Conservation (phyloP, 148 eudicot genomes). For the Fagopyrum homotropicum region DNA sequence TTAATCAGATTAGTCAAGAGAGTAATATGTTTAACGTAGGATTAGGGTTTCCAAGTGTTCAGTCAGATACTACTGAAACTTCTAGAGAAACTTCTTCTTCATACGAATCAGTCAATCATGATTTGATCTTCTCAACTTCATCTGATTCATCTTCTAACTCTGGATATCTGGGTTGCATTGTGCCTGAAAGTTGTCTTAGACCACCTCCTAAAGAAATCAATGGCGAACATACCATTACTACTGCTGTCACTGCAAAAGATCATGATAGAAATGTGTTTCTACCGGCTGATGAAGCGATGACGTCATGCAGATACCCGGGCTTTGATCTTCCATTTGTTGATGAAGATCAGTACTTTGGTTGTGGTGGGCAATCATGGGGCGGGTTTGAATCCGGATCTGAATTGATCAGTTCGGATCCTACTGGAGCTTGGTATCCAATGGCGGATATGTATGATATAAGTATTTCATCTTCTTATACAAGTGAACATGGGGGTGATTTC, state of each 20-base stretch:
- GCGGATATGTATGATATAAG: slow-evolving; percentile 6
- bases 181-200: slow-evolving; percentile 69
- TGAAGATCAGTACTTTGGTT: slow-evolving; percentile 2
- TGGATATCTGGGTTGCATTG: slow-evolving; percentile 79
- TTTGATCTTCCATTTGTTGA: not conserved
- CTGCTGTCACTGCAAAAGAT: not conserved
- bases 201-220: slow-evolving; percentile 28
- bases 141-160: slow-evolving; percentile 36
- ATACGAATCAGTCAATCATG: slow-evolving; percentile 17
- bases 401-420: not conserved
- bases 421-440: slow-evolving; percentile 9
- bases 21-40: slow-evolving; percentile 4
- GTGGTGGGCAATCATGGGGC: not conserved
- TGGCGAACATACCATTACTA: not conserved
- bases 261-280: not conserved
- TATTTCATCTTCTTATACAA: not conserved
- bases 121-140: slow-evolving; percentile 23
- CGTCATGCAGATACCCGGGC: not conserved
- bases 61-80: slow-evolving; percentile 15
- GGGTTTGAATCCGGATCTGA: slow-evolving; percentile 1
- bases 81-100: slow-evolving; percentile 16
- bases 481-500: slow-evolving; percentile 6
- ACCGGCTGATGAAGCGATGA: not conserved
- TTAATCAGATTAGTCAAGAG: not conserved
- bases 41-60: not conserved